Evolutionary conservation across 441 rosid genomes (phyloP).

Genomic region (Populus tomentosa): DNA sequence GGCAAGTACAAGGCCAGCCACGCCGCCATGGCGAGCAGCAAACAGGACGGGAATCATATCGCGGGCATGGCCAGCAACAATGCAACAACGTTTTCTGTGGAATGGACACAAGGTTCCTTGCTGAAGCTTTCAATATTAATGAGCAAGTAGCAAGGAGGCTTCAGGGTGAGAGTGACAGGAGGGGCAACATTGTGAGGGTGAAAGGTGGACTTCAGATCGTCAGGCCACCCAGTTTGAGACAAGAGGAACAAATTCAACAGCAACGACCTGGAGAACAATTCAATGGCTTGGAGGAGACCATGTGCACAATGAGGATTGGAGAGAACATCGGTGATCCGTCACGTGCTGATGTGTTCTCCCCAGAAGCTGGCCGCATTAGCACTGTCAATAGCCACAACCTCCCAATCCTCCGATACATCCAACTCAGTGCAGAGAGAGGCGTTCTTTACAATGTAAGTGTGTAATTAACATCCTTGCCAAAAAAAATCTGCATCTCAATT

Average conservation of each 20-base stretch:
- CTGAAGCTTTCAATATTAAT: conserved; percentile 58
- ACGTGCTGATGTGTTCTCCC: conserved; percentile 54
- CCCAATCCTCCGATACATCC: conserved; percentile 39
- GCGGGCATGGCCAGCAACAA: no score
- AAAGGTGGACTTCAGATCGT: conserved; percentile 41
- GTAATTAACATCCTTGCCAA: background rate
- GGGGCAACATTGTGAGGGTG: conserved; percentile 61
- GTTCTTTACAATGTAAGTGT: conserved; percentile 37
- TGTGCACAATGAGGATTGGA: conserved; percentile 53
- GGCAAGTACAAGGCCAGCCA: background rate
- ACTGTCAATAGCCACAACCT: conserved; percentile 56
- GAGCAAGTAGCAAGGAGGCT: conserved; percentile 38
- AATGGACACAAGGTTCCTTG: conserved; percentile 41
- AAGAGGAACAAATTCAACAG: conserved; percentile 20
- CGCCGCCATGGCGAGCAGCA: background rate
- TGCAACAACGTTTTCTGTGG: conserved; percentile 55
- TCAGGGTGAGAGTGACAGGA: conserved; percentile 36
- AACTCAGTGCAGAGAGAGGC: conserved; percentile 26
- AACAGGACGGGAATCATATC: background rate
- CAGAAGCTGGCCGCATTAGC: conserved; percentile 48
- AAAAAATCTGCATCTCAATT: no score
- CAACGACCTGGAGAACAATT: background rate
- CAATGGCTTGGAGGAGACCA: conserved; percentile 79
- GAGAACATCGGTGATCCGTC: conserved; percentile 63
- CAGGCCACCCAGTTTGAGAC: conserved; percentile 44